phyloP scores from a whole-genome alignment of 2,329 filamentous ascomycete genomes.

The Mycosphaerella sp. region DNA sequence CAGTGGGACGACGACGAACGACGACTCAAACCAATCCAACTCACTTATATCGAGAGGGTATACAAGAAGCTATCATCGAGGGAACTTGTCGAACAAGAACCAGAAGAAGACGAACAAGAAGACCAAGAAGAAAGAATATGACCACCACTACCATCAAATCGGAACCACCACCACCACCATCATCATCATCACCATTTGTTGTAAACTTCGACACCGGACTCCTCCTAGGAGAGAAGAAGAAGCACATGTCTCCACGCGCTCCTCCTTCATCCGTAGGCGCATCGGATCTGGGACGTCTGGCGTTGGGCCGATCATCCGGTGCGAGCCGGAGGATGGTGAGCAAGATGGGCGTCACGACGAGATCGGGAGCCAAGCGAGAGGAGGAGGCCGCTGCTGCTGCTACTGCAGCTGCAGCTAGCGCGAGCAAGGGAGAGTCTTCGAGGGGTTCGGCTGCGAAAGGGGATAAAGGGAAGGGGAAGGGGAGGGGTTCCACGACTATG shows the following conservation, averaged over 20 bases:
- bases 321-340: neutral
- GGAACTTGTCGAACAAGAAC: too few species aligned
- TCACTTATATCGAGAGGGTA: neutral
- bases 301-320: slow-evolving; percentile 3
- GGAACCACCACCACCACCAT: slow-evolving; percentile 6
- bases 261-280: slow-evolving; percentile 15
- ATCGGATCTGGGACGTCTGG: slow-evolving; percentile 18
- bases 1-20: slow-evolving; percentile 7
- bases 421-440: slow-evolving; percentile 5
- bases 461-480: slow-evolving; percentile 11
- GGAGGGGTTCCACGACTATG: slow-evolving; percentile 3
- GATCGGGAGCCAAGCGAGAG: slow-evolving; percentile 15
- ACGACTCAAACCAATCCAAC: too few species aligned
- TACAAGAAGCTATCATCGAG: slow-evolving; percentile 6
- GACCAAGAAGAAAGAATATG: neutral
- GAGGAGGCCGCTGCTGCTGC: neutral
- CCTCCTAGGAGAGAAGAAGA: neutral
- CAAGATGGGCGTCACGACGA: slow-evolving; percentile 17
- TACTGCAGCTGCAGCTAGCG: neutral
- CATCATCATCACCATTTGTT: neutral
- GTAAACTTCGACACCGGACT: too few species aligned
- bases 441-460: neutral
- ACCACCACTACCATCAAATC: neutral
- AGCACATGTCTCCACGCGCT: slow-evolving; percentile 17
- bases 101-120: too few species aligned